Base-by-base conservation (phyloP, 139 green algal genomes). In the Ostreobium quekettii region DNA sequence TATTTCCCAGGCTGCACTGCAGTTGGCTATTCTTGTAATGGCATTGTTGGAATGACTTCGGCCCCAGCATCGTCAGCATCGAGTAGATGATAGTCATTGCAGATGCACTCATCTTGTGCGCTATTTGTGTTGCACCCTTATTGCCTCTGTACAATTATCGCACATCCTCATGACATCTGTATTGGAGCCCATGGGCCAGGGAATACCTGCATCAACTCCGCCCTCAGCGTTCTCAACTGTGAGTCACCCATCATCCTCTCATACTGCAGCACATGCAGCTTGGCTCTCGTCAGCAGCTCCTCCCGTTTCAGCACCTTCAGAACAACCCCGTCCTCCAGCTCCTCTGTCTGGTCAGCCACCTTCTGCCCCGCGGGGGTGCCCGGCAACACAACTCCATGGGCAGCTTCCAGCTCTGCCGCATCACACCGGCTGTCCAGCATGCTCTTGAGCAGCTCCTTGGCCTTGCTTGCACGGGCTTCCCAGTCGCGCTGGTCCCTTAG, bases 261-360 rank as follows among this genome's bases (percentile, higher is more conserved):
- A 58, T 82, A 86, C 47, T 80, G 47, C 35, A 93, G 76, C 8
- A 69, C 75, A 49, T 93, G 80, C 68, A 95, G 78, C 82, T 94
- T 95, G 61, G 87, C 85, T 8, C 71, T 53, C 19, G 87, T 93
- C 36, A 95, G 81, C 58, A 93, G 81, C 47, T 69, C 72, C 78
- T 95, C 89, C 2, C 87, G 76, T 26, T 71, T 57, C 67, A 94
- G 75, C 80, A 92, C 84, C 33, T 64, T 70, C 31, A 87, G 38
- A n/a, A 91, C 77, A 31, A 86, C 79, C 8, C 72, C 42, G 49
- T 91, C 85, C 24, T 83, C 80, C 37, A 87, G 57, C 26, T 57
- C 58, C 5, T n/a, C 26, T 33, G 19, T 38, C 35, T 60, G 62
- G 6, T 76, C 78, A 46, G 39, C 64, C 19, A 58, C 48, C 36